A percentile compares a stretch with the other conserved stretches of the same genome.
Conservation (phyloP, 1,284 basidiomycete species). For the Austropuccinia psidii region DNA sequence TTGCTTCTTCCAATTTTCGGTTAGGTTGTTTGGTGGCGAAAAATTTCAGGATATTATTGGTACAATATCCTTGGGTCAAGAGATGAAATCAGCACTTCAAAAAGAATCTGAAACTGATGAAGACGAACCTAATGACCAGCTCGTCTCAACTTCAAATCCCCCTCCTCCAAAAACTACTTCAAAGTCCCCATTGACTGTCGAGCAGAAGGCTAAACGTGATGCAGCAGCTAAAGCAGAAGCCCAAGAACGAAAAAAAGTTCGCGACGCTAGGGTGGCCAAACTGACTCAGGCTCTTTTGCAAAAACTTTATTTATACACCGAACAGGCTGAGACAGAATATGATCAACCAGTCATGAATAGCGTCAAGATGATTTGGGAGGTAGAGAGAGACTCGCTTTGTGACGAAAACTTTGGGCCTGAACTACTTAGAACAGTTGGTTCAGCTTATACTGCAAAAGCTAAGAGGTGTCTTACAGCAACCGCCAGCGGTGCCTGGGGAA, state of each 20-base stretch:
- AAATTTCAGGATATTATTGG: constrained; percentile 53
- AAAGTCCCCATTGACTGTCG: constrained; percentile 16
- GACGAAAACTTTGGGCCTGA: constrained; percentile 90
- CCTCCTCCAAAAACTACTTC: neutral
- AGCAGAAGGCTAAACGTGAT: constrained; percentile 45
- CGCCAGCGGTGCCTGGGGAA: constrained; percentile 63
- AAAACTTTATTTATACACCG: constrained; percentile 46
- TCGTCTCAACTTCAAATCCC: constrained; percentile 16
- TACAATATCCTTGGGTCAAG: constrained; percentile 55
- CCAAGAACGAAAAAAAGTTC: constrained; percentile 44
- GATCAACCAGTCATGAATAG: constrained; percentile 18
- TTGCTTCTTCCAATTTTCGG: neutral
- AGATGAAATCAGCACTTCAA: constrained; percentile 97
- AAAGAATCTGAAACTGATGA: constrained; percentile 73
- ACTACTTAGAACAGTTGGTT: constrained; percentile 80
- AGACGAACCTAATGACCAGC: constrained; percentile 48
- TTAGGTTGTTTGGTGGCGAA: constrained; percentile 66
- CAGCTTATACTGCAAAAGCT: constrained; percentile 70
- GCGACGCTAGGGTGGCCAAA: constrained; percentile 44
- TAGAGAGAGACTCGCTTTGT: constrained; percentile 59
- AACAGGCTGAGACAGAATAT: constrained; percentile 29
- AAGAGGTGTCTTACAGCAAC: constrained; percentile 54
- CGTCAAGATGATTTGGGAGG: constrained; percentile 44
- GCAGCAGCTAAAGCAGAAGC: constrained; percentile 42
- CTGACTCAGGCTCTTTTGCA: constrained; percentile 45